These are phyloP conservation scores for Trametes coccinea DNA, from an alignment of 768 basidiomycete genomes.

Conservation along the genomic window DNA sequence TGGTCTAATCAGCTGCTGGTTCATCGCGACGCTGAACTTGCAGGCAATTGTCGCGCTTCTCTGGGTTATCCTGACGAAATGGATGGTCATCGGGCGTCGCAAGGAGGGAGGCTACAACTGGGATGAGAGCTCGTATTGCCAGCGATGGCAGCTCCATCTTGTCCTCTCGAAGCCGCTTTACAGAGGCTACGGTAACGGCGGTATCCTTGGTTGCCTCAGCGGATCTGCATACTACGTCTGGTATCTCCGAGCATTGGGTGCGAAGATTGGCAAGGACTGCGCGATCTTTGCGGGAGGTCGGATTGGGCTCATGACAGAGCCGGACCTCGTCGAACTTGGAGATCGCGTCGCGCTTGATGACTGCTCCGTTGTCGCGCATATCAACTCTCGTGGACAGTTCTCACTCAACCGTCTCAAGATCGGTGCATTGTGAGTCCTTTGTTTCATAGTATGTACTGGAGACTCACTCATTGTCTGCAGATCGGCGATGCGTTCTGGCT, in stretches of 20 bases:
- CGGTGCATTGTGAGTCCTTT: conserved; percentile 35
- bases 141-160: conserved; percentile 51
- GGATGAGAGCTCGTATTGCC: conserved; percentile 50
- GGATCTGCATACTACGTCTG: conserved; percentile 49
- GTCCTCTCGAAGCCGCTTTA: conserved; percentile 39
- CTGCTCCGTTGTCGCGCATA: conserved; percentile 51
- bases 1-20: conserved; percentile 41
- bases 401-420: conserved; percentile 45
- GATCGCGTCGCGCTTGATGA: conserved; percentile 46
- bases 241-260: conserved; percentile 40
- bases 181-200: conserved; percentile 44
- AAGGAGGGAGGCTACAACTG: conserved; percentile 43
- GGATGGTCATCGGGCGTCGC: conserved; percentile 44
- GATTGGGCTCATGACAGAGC: conserved; percentile 48
- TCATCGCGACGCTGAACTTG: conserved; percentile 40
- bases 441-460: not conserved
- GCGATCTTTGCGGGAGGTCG: conserved; percentile 45
- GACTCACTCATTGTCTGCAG: conserved; percentile 22
- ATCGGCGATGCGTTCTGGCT: conserved; percentile 48
- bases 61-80: conserved; percentile 46
- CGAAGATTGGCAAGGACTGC: conserved; percentile 47
- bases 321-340: conserved; percentile 48
- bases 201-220: conserved; percentile 40
- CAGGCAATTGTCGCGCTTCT: conserved; percentile 41
- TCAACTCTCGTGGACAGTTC: conserved; percentile 51